Conservation (phyloP, 805 yeast genomes). For the Zygoascus tannicola region DNA sequence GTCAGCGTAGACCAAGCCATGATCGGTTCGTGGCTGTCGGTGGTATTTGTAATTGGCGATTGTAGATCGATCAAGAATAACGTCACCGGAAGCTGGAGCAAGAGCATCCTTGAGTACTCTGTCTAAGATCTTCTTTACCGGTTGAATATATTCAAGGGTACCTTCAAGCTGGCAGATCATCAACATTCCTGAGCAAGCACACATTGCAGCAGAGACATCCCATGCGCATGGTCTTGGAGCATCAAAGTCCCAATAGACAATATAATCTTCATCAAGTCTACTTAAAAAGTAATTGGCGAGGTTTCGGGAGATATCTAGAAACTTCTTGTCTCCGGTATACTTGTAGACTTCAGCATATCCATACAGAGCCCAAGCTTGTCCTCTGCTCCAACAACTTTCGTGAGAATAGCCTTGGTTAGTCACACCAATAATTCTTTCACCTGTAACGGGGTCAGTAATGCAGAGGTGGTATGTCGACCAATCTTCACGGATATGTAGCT, state of each 20-base stretch:
- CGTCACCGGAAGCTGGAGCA: slow-evolving; percentile 17
- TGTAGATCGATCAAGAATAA: slow-evolving; percentile 24
- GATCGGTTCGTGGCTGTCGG: slow-evolving; percentile 13
- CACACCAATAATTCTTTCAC: slow-evolving; percentile 20
- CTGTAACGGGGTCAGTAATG: slow-evolving; percentile 21
- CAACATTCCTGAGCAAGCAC: slow-evolving; percentile 25
- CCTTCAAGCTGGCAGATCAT: slow-evolving; percentile 17
- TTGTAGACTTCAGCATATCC: slow-evolving; percentile 25
- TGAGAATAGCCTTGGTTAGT: slow-evolving; percentile 27
- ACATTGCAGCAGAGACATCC: slow-evolving; percentile 27
- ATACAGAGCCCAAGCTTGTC: slow-evolving; percentile 29
- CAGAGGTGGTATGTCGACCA: slow-evolving; percentile 26
- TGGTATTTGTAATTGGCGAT: slow-evolving; percentile 23
- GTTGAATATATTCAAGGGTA: slow-evolving; percentile 14
- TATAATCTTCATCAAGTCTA: slow-evolving; percentile 24
- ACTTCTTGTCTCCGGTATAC: slow-evolving; percentile 23
- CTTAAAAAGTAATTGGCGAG: slow-evolving; percentile 22
- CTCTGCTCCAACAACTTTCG: slow-evolving; percentile 27
- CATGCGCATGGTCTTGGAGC: slow-evolving; percentile 20
- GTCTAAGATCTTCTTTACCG: slow-evolving; percentile 17
- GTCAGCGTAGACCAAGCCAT: slow-evolving; percentile 29
- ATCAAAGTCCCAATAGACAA: slow-evolving; percentile 19
- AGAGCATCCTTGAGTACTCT: slow-evolving; percentile 16
- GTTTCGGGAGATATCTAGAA: slow-evolving; percentile 23
- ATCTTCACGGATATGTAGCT: slow-evolving; percentile 17